Evolutionary conservation across 2,329 filamentous ascomycete species (phyloP).

Genomic region (Escovopsis sp.): DNA sequence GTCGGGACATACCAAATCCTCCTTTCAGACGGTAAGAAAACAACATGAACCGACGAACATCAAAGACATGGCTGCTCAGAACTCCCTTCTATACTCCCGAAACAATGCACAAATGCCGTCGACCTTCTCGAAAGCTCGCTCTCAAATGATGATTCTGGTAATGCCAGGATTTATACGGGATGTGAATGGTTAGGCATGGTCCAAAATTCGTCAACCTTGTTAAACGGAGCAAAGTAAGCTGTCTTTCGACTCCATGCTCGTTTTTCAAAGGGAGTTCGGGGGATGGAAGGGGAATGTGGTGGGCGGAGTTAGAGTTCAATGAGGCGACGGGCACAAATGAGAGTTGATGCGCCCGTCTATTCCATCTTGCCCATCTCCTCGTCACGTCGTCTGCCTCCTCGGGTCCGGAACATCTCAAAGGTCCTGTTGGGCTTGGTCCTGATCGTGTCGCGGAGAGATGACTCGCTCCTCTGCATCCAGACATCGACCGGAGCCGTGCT

Average conservation of each 20-base stretch:
- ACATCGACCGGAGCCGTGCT: constrained; percentile 21
- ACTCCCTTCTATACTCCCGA: no score
- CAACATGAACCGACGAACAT: no score
- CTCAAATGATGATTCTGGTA: no score
- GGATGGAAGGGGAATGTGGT: neutral
- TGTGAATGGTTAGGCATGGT: no score
- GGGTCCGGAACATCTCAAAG: constrained; percentile 16
- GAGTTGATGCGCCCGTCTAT: neutral
- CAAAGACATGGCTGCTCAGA: no score
- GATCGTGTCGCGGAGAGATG: constrained; percentile 23
- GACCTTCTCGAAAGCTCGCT: no score
- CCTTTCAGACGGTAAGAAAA: no score
- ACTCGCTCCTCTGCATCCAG: constrained; percentile 27
- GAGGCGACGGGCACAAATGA: neutral
- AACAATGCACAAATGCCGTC: no score
- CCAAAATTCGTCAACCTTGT: neutral
- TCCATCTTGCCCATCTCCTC: constrained; percentile 3
- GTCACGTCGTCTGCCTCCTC: constrained; percentile 1
- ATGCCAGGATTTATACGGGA: no score
- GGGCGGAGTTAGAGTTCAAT: neutral
- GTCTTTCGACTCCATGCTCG: no score
- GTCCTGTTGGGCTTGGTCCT: constrained; percentile 23
- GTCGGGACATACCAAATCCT: no score
- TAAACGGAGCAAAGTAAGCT: neutral
- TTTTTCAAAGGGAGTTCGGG: no score